Base-by-base conservation (phyloP, 495 filamentous ascomycete species). In the Cercophora newfieldiana region DNA sequence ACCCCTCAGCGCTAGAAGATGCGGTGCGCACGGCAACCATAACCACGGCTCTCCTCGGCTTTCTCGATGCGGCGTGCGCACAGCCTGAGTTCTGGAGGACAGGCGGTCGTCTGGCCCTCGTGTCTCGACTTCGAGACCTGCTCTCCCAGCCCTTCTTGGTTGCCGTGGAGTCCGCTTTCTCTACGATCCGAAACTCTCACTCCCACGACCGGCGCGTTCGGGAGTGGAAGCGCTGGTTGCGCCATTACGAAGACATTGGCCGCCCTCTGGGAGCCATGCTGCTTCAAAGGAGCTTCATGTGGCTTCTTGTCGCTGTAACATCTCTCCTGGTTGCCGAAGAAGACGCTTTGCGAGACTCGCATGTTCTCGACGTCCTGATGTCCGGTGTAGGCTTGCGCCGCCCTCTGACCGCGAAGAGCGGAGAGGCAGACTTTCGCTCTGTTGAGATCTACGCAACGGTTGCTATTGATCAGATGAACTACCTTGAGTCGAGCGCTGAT, bases 191-290 rank as follows among this genome's bases (percentile, higher is more conserved):
- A 10, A 84, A 83, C 68, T 78, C 80, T 0, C 80, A 90, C 48
- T 72, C 76, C 25, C 76, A 79, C 16, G 82, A 87, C 56, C 80
- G 79, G 28, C 68, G 79, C 57, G 72, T 82, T 19, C 86, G 81
- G 65, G 88, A 93, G 59, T 99, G 95, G 95, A 94, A 88, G 73
- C 85, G 86, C 66, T 93, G 89, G 76, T 79, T 89, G 19, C 88
- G 88, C n/a, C 89, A 91, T 53, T 98, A 99, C 75, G 87, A 93
- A 26, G 84, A 86, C 8, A 82, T 86, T 62, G 90, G 90, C 14
- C 87, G 90, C 18, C 94, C 95, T 1, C 76, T 98, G 30, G 93
- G 95, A 4, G 92, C 93, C n/a, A 94, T 97, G 91, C 80, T 97
- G 7, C 77, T 99, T 18, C 92, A 93, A 73, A 87, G 90, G 71